These are phyloP conservation scores for Neofusicoccum parvum DNA, from an alignment of 2,329 filamentous ascomycete genomes.

Conservation along the genomic window DNA sequence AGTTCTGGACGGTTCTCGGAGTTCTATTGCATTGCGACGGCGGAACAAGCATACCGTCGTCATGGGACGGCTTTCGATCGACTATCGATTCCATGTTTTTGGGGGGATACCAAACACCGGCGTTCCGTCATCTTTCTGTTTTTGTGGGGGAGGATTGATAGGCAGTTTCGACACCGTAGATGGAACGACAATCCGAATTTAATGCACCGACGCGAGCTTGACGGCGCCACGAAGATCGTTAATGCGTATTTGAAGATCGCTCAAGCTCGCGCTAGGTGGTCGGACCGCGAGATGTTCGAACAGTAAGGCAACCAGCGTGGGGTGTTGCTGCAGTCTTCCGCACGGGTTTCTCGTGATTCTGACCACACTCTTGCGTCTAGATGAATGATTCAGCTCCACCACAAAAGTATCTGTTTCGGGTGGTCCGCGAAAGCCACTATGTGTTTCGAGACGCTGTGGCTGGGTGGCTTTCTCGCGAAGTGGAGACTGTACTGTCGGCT, in stretches of 20 bases:
- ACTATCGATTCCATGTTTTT: neutral
- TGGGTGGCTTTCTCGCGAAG: neutral
- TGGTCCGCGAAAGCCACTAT: neutral
- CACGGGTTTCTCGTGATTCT: neutral
- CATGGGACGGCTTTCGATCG: neutral
- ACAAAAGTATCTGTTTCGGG: neutral
- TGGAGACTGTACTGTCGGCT: neutral
- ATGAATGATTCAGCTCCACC: neutral
- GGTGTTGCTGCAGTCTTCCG: neutral
- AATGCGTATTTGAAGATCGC: conserved; percentile 7
- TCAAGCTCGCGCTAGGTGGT: neutral
- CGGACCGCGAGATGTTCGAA: neutral
- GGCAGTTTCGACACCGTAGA: neutral
- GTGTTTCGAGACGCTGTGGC: neutral
- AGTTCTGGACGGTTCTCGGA: neutral
- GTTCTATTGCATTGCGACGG: conserved; percentile 8
- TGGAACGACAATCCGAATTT: conserved; percentile 7
- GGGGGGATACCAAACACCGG: neutral
- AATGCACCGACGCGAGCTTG: neutral
- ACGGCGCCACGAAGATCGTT: conserved; percentile 5
- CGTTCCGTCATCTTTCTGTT: neutral
- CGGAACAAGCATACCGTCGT: neutral
- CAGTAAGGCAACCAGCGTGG: neutral
- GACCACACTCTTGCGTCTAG: neutral
- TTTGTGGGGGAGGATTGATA: neutral